Evolutionary conservation across 352 stramenopile genomes (phyloP).

Genomic region (Aphanomyces astaci): DNA sequence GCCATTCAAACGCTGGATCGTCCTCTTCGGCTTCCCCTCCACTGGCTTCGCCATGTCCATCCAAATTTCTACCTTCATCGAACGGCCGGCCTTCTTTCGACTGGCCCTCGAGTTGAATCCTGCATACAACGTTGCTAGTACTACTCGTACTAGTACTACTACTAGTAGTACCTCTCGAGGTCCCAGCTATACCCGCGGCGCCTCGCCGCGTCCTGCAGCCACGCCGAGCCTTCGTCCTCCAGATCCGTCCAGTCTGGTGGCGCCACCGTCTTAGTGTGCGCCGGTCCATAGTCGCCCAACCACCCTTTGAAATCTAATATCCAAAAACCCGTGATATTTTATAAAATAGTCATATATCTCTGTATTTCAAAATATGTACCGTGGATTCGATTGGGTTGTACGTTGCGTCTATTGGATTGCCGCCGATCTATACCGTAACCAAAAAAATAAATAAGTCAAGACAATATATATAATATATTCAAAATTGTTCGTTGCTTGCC

Average conservation of each 20-base stretch:
- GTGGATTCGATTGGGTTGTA: neutral
- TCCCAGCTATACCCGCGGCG: neutral
- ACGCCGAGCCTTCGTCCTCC: slow-evolving; percentile 19
- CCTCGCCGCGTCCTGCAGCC: neutral
- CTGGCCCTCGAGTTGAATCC: neutral
- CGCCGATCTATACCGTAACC: neutral
- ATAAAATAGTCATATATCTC: neutral
- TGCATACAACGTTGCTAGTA: no score
- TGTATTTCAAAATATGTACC: neutral
- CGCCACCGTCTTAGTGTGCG: slow-evolving; percentile 63
- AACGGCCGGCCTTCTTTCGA: neutral
- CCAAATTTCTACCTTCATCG: neutral
- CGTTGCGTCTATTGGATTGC: neutral
- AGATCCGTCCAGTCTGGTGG: slow-evolving; percentile 38
- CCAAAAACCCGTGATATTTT: no score
- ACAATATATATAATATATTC: neutral
- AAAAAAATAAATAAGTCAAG: neutral
- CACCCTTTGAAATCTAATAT: slow-evolving; percentile 72
- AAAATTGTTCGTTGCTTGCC: slow-evolving; percentile 22
- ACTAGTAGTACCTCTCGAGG: slow-evolving; percentile 34
- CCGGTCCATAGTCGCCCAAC: slow-evolving; percentile 62
- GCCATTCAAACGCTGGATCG: slow-evolving; percentile 20
- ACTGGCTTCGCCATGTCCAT: neutral
- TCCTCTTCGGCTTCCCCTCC: neutral
- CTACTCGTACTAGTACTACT: no score